phyloP scores from a whole-genome alignment of 164 flowering plant genomes.

The Kalanchoe fedtschenkoi region DNA sequence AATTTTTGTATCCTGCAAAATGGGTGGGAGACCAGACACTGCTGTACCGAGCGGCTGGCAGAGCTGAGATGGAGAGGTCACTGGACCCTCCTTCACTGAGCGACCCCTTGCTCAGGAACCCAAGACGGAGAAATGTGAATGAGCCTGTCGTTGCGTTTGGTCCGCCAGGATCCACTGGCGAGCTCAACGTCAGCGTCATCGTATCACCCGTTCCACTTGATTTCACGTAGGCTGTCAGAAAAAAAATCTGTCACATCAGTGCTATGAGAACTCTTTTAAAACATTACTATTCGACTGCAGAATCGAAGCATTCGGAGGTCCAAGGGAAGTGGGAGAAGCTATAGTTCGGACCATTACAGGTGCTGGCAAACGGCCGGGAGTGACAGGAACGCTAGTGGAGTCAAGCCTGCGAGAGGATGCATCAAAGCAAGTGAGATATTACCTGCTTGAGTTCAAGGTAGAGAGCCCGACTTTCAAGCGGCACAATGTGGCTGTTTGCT shows the following conservation, averaged over 20 bases:
- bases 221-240: conserved; percentile 55
- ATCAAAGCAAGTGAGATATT: conserved; percentile 39
- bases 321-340: conserved; percentile 80
- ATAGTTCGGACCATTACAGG: conserved; percentile 43
- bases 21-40: conserved; percentile 93
- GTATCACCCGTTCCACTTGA: conserved; percentile 66
- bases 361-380: conserved; percentile 36
- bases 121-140: conserved; percentile 31
- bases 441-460: conserved; percentile 70
- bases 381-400: conserved; percentile 45
- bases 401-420: conserved; percentile 50
- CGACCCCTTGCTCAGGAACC: conserved; percentile 6
- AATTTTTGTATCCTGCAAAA: conserved; percentile 72
- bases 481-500: conserved; percentile 76
- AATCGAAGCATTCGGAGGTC: conserved; percentile 85
- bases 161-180: conserved; percentile 86
- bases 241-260: not conserved
- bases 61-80: conserved; percentile 46
- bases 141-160: conserved; percentile 85
- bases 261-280: not conserved
- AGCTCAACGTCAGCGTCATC: conserved; percentile 90
- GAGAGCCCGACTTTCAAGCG: conserved; percentile 65
- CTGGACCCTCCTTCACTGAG: conserved; percentile 66
- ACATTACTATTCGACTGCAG: conserved; percentile 19
- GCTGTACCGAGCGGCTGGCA: conserved; percentile 61